Evolutionary conservation across 2,329 filamentous ascomycete genomes (phyloP).

Genomic region (Claviceps sp.): DNA sequence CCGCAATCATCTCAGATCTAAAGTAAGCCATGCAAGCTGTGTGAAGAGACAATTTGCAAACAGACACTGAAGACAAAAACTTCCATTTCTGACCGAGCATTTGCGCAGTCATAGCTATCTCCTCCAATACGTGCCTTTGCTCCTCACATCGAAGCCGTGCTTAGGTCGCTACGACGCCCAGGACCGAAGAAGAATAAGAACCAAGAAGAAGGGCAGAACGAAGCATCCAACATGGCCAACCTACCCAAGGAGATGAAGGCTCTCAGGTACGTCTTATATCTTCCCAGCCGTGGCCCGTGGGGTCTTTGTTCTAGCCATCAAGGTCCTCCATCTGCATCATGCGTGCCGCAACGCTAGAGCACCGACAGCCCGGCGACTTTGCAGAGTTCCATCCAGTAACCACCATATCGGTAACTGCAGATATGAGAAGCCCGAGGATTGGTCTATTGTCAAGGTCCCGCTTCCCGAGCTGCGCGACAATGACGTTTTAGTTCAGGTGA

Average conservation of each 20-base stretch:
- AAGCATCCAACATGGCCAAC: constrained; percentile 15
- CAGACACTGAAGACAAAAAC: not conserved
- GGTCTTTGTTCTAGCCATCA: constrained; percentile 9
- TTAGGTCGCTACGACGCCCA: not conserved
- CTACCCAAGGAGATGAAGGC: constrained; percentile 47
- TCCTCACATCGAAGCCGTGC: not conserved
- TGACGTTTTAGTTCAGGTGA: constrained; percentile 52
- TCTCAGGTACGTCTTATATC: constrained; percentile 34
- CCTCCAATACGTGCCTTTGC: not conserved
- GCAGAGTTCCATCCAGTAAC: not conserved
- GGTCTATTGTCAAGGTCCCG: constrained; percentile 46
- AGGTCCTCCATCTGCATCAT: constrained; percentile 3
- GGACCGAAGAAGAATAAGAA: not conserved
- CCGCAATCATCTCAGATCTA: not conserved
- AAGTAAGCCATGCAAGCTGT: not conserved
- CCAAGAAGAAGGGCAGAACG: not conserved
- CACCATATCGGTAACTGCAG: constrained; percentile 12
- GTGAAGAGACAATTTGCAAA: not conserved
- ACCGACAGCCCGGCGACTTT: not conserved
- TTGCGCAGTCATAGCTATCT: not conserved
- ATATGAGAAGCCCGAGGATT: constrained; percentile 50
- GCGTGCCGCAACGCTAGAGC: not conserved
- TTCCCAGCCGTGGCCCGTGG: not conserved
- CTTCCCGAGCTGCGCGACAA: constrained; percentile 46
- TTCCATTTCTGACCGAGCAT: not conserved